Evolutionary conservation across 2,329 filamentous ascomycete species (phyloP).

Genomic region (Trichoderma koningiopsis): DNA sequence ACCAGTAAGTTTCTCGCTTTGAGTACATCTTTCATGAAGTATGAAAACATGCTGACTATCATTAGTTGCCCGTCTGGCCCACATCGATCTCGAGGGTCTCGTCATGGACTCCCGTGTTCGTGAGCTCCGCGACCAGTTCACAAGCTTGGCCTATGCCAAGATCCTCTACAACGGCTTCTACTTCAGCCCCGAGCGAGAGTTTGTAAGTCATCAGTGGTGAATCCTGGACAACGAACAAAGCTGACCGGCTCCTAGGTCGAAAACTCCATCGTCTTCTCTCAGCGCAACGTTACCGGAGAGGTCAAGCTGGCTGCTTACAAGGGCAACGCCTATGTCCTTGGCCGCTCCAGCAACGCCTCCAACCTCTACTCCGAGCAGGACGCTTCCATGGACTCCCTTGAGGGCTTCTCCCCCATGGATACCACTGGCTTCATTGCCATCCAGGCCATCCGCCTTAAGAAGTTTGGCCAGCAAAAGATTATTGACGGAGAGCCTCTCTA

Average conservation of each 20-base stretch:
- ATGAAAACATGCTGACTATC: too few relatives aligned
- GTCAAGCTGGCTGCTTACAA: conserved; percentile 41
- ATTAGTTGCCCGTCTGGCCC: too few relatives aligned
- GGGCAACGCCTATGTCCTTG: conserved; percentile 54
- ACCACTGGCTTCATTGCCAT: conserved; percentile 60
- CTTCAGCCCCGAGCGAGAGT: too few relatives aligned
- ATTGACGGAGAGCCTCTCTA: background rate
- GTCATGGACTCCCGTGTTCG: too few relatives aligned
- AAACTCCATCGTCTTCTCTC: conserved; percentile 56
- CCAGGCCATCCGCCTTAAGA: background rate
- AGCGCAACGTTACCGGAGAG: conserved; percentile 51
- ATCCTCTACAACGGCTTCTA: too few relatives aligned
- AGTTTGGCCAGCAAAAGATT: background rate
- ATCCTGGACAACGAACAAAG: background rate
- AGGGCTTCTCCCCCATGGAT: conserved; percentile 59
- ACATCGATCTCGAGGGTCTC: too few relatives aligned
- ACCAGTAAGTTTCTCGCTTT: too few relatives aligned
- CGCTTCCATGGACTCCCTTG: conserved; percentile 54
- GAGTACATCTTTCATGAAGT: too few relatives aligned
- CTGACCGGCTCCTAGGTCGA: background rate
- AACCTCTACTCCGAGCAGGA: conserved; percentile 57
- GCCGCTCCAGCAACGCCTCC: conserved; percentile 47
- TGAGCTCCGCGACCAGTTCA: too few relatives aligned
- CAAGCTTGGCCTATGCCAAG: too few relatives aligned
- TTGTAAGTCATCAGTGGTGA: background rate